Conservation (phyloP, 169 alveolate genomes). For the Theileria equi region DNA sequence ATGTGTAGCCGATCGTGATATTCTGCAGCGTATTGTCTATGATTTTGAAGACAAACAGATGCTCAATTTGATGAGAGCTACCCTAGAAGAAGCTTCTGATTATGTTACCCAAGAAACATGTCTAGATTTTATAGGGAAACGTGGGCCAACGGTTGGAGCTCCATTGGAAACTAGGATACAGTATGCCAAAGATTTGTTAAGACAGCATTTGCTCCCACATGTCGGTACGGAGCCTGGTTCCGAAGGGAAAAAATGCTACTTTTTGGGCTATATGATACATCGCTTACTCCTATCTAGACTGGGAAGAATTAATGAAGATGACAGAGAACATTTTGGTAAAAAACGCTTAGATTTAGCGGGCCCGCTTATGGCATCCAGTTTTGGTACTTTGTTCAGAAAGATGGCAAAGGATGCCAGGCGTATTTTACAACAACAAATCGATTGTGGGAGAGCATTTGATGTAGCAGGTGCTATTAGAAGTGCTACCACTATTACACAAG, state of each 20-base stretch:
- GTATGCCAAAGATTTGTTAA: constrained; percentile 93
- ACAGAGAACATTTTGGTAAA: constrained; percentile 99
- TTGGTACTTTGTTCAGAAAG: constrained; percentile 92
- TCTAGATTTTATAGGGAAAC: constrained; percentile 81
- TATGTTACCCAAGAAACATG: constrained; percentile 91
- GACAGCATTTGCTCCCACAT: constrained; percentile 97
- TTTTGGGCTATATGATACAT: constrained; percentile 98
- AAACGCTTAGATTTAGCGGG: constrained; percentile 99
- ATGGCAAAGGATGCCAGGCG: constrained; percentile 91
- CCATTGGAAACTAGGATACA: constrained; percentile 86
- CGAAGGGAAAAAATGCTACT: constrained; percentile 94
- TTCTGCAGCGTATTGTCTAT: constrained; percentile 85
- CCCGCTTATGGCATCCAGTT: constrained; percentile 94
- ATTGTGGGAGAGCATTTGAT: constrained; percentile 86
- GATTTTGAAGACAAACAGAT: constrained; percentile 95
- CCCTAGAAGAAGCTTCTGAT: constrained; percentile 91
- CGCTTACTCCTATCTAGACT: constrained; percentile 92
- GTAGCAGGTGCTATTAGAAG: constrained; percentile 87
- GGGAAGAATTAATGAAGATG: constrained; percentile 98
- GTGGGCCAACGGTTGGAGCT: constrained; percentile 95
- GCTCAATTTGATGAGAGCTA: constrained; percentile 93
- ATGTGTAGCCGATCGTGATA: constrained; percentile 86
- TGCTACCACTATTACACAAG: constrained; percentile 87
- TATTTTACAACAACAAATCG: constrained; percentile 87
- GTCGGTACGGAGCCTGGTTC: constrained; percentile 91